A percentile compares a stretch with the other conserved stretches of the same genome.
Conservation (phyloP, 2,329 filamentous ascomycete species). For the Diplocarpon rosae region DNA sequence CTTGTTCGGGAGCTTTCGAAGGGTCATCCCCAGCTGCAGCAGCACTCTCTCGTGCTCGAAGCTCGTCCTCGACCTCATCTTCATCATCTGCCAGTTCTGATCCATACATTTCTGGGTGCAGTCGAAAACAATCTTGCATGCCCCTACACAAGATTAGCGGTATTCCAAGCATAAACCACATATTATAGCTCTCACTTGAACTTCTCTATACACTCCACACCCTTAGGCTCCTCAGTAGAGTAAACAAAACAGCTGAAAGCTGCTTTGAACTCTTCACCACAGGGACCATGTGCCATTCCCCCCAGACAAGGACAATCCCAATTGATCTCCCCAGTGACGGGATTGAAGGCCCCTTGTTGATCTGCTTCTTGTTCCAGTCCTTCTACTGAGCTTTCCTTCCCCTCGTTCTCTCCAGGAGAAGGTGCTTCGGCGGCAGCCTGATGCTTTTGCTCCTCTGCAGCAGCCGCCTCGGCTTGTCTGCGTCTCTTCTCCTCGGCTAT, state of each 20-base stretch:
- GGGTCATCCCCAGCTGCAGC: conserved; percentile 5
- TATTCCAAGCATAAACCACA: neutral
- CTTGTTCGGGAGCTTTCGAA: conserved; percentile 1
- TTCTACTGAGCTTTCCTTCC: conserved; percentile 31
- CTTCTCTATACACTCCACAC: conserved; percentile 93
- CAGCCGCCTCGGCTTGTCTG: conserved; percentile 23
- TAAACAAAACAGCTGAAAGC: conserved; percentile 99
- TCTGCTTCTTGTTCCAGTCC: conserved; percentile 69
- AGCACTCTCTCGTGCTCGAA: conserved; percentile 19
- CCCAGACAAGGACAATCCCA: conserved; percentile 98
- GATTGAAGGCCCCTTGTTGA: conserved; percentile 90
- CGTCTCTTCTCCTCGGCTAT: conserved; percentile 51
- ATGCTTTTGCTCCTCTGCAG: conserved; percentile 19
- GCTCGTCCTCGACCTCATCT: conserved; percentile 36
- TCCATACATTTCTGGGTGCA: conserved; percentile 88
- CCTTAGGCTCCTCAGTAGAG: conserved; percentile 89
- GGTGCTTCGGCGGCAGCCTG: conserved; percentile 12
- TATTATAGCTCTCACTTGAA: conserved; percentile 61
- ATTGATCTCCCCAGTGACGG: conserved; percentile 98
- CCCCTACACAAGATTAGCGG: conserved; percentile 42
- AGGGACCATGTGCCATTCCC: conserved; percentile 93
- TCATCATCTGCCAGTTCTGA: conserved; percentile 74
- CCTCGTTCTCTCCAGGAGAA: conserved; percentile 16
- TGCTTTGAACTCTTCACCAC: conserved; percentile 86
- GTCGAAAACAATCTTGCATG: conserved; percentile 96